Evolutionary conservation across 805 yeast species (phyloP).

Genomic region (Metschnikowia koreensis): DNA sequence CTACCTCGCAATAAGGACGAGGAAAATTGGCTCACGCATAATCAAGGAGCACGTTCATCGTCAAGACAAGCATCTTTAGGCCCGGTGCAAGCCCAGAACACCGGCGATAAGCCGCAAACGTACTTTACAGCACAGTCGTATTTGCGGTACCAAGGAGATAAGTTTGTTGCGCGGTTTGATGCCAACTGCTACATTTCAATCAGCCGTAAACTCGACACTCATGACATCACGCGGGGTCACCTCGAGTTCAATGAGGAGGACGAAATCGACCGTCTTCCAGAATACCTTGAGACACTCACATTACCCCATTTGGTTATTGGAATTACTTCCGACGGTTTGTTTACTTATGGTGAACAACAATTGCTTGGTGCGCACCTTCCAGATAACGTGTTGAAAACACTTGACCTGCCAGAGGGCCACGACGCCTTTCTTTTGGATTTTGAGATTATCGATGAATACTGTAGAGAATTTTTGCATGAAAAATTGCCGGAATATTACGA

Average conservation of each 20-base stretch:
- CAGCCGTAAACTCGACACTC: conserved; percentile 91
- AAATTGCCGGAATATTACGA: conserved; percentile 59
- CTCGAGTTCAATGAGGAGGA: conserved; percentile 38
- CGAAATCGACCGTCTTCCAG: conserved; percentile 32
- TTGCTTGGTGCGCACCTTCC: conserved; percentile 74
- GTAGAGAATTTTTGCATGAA: conserved; percentile 61
- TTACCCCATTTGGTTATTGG: conserved; percentile 88
- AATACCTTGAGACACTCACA: conserved; percentile 55
- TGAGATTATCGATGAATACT: conserved; percentile 69
- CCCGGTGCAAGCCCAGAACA: conserved; percentile 8
- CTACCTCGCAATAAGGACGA: conserved; percentile 53
- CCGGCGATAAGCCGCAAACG: conserved; percentile 43
- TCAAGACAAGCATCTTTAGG: conserved; percentile 2
- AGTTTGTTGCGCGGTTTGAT: conserved; percentile 86
- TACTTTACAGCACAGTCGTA: conserved; percentile 95
- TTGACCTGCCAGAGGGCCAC: conserved; percentile 94
- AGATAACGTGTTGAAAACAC: conserved; percentile 61
- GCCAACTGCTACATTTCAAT: conserved; percentile 96
- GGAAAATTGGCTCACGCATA: conserved; percentile 81
- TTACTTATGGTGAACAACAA: conserved; percentile 90
- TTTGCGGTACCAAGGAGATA: conserved; percentile 89
- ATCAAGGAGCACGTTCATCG: conserved; percentile 64
- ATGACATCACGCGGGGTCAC: conserved; percentile 84
- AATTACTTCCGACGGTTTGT: conserved; percentile 86
- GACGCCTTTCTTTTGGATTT: conserved; percentile 95